Conservation (phyloP, 768 basidiomycete species). For the Podaxis sp. region DNA sequence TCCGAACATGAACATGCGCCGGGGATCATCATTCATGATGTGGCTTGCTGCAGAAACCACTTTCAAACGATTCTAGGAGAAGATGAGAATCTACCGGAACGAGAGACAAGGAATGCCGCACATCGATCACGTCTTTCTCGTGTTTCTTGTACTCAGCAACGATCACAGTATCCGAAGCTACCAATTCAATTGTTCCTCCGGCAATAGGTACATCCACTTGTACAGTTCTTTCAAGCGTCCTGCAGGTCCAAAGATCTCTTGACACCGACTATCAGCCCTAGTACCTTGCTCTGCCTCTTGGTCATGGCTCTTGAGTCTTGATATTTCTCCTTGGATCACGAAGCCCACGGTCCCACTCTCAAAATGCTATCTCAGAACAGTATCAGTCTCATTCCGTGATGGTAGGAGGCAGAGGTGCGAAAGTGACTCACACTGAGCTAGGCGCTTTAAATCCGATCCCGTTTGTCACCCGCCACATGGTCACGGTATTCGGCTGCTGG, state of each 20-base stretch:
- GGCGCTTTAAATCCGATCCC: not conserved
- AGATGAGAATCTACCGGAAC: not conserved
- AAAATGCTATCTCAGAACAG: not conserved
- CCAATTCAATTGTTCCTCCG: not conserved
- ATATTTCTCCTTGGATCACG: not conserved
- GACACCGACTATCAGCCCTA: not conserved
- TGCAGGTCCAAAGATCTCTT: not conserved
- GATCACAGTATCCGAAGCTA: not conserved
- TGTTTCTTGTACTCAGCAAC: not conserved
- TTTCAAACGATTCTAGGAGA: constrained; percentile 11
- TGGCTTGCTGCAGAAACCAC: constrained; percentile 13
- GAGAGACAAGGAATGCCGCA: not conserved
- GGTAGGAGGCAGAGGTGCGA: not conserved
- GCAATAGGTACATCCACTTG: not conserved
- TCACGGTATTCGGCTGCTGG: not conserved
- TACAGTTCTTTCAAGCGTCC: not conserved
- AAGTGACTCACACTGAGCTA: not conserved
- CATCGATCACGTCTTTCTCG: not conserved
- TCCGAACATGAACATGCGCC: constrained; percentile 23
- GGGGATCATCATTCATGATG: constrained; percentile 25
- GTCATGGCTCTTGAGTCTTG: not conserved
- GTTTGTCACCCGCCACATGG: not conserved
- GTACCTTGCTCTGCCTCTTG: too few species aligned
- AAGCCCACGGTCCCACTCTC: not conserved
- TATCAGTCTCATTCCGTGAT: not conserved